Percentiles rank a stretch among this genome's conserved stretches.
Evolutionary conservation across 495 filamentous ascomycete species (phyloP).

Genomic region (Penicillium mononematosum): DNA sequence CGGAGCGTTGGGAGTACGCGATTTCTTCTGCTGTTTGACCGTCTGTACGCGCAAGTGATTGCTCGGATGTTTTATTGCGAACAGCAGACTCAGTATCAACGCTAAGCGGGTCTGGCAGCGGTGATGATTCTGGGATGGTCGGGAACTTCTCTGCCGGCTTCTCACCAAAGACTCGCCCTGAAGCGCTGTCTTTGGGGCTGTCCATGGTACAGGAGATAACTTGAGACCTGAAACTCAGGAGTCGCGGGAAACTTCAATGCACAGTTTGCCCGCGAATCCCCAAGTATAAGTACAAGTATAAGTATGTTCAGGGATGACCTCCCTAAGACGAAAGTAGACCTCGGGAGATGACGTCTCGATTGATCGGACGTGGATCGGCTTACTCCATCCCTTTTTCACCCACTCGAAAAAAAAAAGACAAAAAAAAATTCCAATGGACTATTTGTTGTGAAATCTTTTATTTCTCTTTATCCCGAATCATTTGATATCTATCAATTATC

Average conservation of each 20-base stretch:
- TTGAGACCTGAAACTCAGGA: constrained; percentile 11
- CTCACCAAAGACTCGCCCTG: constrained; percentile 17
- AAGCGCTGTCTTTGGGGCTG: constrained; percentile 18
- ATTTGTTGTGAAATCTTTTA: not conserved
- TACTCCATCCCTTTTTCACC: constrained; percentile 9
- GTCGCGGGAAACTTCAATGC: constrained; percentile 18
- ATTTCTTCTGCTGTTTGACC: constrained; percentile 19
- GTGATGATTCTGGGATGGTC: constrained; percentile 8
- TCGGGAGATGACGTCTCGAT: constrained; percentile 37
- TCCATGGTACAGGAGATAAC: constrained; percentile 15
- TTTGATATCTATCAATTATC: not conserved
- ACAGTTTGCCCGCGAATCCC: constrained; percentile 10
- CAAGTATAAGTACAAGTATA: not conserved
- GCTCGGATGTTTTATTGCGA: constrained; percentile 24
- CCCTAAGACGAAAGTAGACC: constrained; percentile 3
- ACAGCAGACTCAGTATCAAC: constrained; percentile 25
- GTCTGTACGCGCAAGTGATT: constrained; percentile 22
- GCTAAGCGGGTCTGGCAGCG: constrained; percentile 16
- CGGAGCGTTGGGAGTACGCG: constrained; percentile 15
- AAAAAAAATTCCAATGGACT: not conserved
- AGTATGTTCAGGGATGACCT: constrained; percentile 3
- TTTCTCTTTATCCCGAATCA: not conserved
- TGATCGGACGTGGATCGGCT: constrained; percentile 6
- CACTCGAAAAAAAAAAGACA: not conserved
- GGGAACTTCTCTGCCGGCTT: constrained; percentile 25